Base-by-base conservation (phyloP, 2,329 filamentous ascomycete genomes). In the Paraconiothyrium sp. region DNA sequence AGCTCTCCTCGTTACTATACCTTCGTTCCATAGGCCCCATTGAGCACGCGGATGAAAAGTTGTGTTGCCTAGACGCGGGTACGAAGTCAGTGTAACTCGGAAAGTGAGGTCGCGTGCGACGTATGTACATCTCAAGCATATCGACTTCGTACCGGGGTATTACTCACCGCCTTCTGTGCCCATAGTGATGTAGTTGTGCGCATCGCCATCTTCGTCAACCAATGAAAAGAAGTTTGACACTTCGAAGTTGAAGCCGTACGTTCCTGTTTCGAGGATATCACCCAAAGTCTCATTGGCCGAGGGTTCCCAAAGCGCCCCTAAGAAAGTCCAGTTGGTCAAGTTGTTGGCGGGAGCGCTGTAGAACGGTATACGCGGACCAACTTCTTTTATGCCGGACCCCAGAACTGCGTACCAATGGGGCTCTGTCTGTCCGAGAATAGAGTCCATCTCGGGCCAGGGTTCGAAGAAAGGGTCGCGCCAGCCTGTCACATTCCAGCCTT, bases 211-310 rank as follows among this genome's bases (percentile, higher is more conserved):
- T 39, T 78, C 75, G 47, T 83, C 81, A 5, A 75, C 71, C 2
- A 83, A 69, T 16, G 78, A 78, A 71, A 82, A 83, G 73, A 83
- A 82, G 60, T 82, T 81, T 0, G 80, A 82, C 14, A 83, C 81
- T 65, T 84, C 82, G 50, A 83, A 83, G 67, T 84, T 84, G 72
- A 77, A 83, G 10, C 74, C 81, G 57, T 82, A 82, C 1, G 75
- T 77, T 22, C 81, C 81, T n/a, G 82, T 83, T 54, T 80, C 76
- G 5, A 82, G 62, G 7, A 80, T 61, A 14, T 77, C 76, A 7
- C 80, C 80, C 6, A 83, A 70, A n/a, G 75, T 78, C 13, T 74
- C 77, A 65, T 83, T 83, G 13, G 62, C 70, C 4, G 71, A 72
- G 4, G 81, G 81, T 67, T 83, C 81, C 78, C 80, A 83, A 5